Base-by-base conservation (phyloP, 441 rosid species). In the Lepidium campestre region DNA sequence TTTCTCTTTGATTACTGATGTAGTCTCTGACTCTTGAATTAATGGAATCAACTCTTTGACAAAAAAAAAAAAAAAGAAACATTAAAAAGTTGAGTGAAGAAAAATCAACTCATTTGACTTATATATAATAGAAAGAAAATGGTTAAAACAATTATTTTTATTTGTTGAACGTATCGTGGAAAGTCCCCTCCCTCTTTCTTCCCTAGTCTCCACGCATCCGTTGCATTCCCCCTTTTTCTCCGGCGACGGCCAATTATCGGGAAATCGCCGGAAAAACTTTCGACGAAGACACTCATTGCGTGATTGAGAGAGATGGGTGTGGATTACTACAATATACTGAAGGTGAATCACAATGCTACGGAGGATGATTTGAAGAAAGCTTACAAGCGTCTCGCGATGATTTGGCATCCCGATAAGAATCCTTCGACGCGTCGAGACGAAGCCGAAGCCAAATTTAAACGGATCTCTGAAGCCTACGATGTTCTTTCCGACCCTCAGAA, bases 361-460 rank as follows among this genome's bases (percentile, higher is more conserved):
- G 93, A 85, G 0, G 94, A 88, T 2, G 98, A 90, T 65, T 86
- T 93, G 13, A 86, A 83, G 68, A 93, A 81, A 76, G 82, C 98
- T 14, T 90, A 93, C 83, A 88, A 83, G 76, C 77, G 96, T 36
- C 83, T 93, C 1, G 97, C 97, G 4, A 88, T 88, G 93, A 90
- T 88, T 27, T 92, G 98, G 97, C 97, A 92, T 77, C 98, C 97
- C 0, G 98, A 92, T 58, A 92, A 90, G 81, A 86, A 88, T 76
- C 98, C 93, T 11, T 61, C 87, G 2, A 14, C 76, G 8, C 76
- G 70, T 57, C 34, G 95, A 17, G 75, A 79, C 8, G 97, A 93
- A 61, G 97, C 98, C 0, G 96, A 93, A 49, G 82, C 90, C 54
- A 93, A 90, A 67, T 93, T 90, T 82, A 93, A 93, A 73, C 92